Evolutionary conservation across 176 grass and related monocot species (phyloP).

Genomic region (Phoenix dactylifera): DNA sequence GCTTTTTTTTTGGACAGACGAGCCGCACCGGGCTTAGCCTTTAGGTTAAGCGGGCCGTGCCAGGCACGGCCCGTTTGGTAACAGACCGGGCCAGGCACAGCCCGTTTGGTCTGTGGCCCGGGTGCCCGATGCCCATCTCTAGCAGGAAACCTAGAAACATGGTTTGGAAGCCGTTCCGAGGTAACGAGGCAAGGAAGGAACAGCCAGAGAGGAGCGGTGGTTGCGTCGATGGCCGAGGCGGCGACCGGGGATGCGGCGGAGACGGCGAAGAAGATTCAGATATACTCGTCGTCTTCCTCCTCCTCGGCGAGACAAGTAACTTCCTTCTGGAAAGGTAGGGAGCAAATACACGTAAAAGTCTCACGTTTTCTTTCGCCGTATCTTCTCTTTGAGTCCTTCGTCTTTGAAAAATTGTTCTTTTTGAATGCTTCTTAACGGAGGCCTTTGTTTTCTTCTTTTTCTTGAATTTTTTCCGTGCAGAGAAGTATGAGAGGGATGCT

Average conservation of each 20-base stretch:
- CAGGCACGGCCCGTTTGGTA: too few species aligned
- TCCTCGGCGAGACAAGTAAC: conserved; percentile 72
- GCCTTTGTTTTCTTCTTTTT: neutral
- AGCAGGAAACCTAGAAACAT: too few species aligned
- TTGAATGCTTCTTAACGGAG: neutral
- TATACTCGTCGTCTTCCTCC: conserved; percentile 34
- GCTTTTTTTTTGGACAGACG: too few species aligned
- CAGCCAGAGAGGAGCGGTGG: neutral
- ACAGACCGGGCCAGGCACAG: too few species aligned
- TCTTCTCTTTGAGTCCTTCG: neutral
- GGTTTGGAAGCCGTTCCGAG: too few species aligned
- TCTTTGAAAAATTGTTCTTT: neutral
- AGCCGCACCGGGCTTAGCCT: too few species aligned
- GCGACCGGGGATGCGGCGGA: conserved; percentile 27
- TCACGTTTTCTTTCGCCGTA: neutral
- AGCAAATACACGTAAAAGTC: neutral
- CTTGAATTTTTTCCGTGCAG: conserved; percentile 21
- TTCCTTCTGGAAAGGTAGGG: conserved; percentile 83
- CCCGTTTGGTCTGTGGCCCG: too few species aligned
- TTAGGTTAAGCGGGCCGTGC: too few species aligned
- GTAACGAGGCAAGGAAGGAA: neutral
- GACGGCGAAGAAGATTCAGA: conserved; percentile 22
- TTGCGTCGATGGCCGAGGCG: conserved; percentile 3
- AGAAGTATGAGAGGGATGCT: conserved; percentile 90
- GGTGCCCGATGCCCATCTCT: too few species aligned